Evolutionary conservation across 805 yeast species (phyloP), one percentile per base, ranked within the genome.

Genomic region (Candida maltosa): DNA sequence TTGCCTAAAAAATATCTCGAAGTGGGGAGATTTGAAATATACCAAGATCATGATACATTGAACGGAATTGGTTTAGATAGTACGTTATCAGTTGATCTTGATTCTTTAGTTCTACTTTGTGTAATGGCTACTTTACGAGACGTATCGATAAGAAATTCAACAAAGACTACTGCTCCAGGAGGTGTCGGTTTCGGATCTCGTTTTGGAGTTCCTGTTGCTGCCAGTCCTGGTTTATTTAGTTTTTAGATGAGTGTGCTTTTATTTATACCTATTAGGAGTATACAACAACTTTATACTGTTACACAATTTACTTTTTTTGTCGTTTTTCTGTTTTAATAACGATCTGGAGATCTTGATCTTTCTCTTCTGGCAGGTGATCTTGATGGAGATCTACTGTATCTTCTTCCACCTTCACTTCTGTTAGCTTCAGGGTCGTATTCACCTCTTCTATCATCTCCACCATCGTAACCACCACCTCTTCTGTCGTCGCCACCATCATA

Each of bases 341-440:
- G 54, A 39, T 48, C 60, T 32, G 71, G 69, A 16, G 70, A 64
- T 47, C 68, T 54, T 31, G 67, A 60, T 39, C 61, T 53, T 16
- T 58, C 61, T 45, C 56, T 52, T 45, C 70, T 54, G 9, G 66
- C 56, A 12, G 62, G 62, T 18, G 65, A 54, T 37, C 66, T 49
- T 6, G 46, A 42, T 7, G 46, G 46, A 9, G 46, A 39, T 39
- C 44, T 42, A 15, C 40, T 35, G 23, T 37, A 37, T 32, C 31
- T 34, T 9, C 34, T 32, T 5, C 38, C 19, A 16, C 29, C 38
- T 6, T 34, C 38, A 20, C 15, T 18, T 28, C 38, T 28, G 11
- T 12, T 11, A 16, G 16, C 20, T 15, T 26, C 29, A 17, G 9
- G 18, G n/a, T n/a, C n/a, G n/a, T n/a, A n/a, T 26, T 11, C 18